Base-by-base conservation (phyloP, 1,284 basidiomycete genomes). In the Anthracocystis panici-leucophaei region DNA sequence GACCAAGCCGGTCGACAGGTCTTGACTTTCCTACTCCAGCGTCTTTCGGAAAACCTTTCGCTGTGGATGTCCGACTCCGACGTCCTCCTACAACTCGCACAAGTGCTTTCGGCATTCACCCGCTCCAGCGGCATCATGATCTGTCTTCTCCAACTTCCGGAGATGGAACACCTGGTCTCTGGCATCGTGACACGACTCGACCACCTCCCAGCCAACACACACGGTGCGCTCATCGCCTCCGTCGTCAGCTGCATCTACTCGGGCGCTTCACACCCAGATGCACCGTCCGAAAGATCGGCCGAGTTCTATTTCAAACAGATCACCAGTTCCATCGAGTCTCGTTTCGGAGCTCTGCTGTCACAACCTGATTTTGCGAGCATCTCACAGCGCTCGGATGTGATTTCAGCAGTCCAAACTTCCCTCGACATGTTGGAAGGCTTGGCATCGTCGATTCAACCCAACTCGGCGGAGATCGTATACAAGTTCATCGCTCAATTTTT, bases 11-110 rank as follows among this genome's bases (percentile, higher is more conserved):
- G 80, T 10, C 64, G 65, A 27, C 61, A 79, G 48, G 67, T 79
- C 11, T 65, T 83, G 29, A 66, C 68, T 3, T 80, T 78, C 60
- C 48, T 84, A 20, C 69, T 82, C 2, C 75, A 79, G 45, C 65
- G 69, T 1, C 44, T 82, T 18, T 71, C 68, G 2, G 78, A 78
- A 31, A 77, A 75, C 56, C 53, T 84, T 33, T 65, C 76, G 51
- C 74, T 75, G 2, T 84, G 82, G 82, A 62, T 72, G 65, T 45
- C 75, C 0, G 82, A 84, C 40, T 71, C 73, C 5, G 80, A 83
- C 46, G 79, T 84, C 38, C 57, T 83, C 29, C 60, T 67, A 9
- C 79, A 81, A 48, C 71, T 78, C 21, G 76, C 82, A 9, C 70
- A 77, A 16, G 65, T 78, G 1, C 65, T 84, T 14, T 70, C 74